phyloP scores from a whole-genome alignment of 2,329 filamentous ascomycete genomes.

The Fusarium verrucosum region DNA sequence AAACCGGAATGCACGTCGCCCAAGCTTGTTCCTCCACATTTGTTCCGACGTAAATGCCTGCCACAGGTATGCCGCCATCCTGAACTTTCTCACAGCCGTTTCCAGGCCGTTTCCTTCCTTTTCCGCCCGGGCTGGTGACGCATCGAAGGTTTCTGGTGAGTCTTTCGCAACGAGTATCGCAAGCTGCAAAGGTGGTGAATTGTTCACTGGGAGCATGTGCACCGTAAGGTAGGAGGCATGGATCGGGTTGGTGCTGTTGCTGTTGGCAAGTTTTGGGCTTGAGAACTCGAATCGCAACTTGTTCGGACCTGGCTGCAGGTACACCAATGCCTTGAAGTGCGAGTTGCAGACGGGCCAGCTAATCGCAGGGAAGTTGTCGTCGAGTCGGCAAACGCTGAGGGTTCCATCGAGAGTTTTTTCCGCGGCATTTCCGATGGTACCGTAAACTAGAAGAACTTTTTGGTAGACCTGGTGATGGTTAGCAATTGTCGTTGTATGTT shows the following conservation, averaged over 20 bases:
- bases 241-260: constrained; percentile 70
- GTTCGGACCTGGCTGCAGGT: constrained; percentile 92
- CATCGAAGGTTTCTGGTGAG: constrained; percentile 86
- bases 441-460: constrained; percentile 84
- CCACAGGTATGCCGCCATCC: constrained; percentile 96
- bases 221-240: constrained; percentile 84
- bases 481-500: constrained; percentile 30
- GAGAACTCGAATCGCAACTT: constrained; percentile 86
- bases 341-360: constrained; percentile 89
- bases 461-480: constrained; percentile 77
- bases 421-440: constrained; percentile 78
- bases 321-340: constrained; percentile 90
- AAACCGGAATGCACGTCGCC: constrained; percentile 85
- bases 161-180: constrained; percentile 89
- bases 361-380: constrained; percentile 84
- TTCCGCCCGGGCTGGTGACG: constrained; percentile 76
- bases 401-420: constrained; percentile 78
- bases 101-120: constrained; percentile 85
- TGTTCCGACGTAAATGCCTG: constrained; percentile 97
- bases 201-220: constrained; percentile 84
- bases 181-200: constrained; percentile 85
- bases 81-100: constrained; percentile 85
- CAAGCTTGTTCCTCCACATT: constrained; percentile 90
- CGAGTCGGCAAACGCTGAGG: constrained; percentile 80
- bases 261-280: constrained; percentile 80